phyloP scores from a whole-genome alignment of 768 basidiomycete species.

The Lepiota subincarnata region DNA sequence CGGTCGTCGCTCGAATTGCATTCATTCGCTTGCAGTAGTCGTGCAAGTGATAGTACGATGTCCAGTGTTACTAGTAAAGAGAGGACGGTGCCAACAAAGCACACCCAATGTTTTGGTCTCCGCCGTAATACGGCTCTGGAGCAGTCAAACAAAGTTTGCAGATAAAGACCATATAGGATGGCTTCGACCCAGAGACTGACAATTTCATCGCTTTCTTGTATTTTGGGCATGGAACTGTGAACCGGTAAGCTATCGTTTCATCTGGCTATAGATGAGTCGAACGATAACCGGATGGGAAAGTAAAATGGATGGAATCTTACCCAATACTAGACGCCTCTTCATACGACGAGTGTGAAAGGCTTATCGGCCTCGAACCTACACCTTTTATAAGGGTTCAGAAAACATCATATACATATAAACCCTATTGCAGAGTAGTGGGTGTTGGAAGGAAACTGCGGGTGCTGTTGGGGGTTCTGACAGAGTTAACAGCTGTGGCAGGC shows the following conservation, averaged over 20 bases:
- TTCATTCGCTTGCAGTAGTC: neutral
- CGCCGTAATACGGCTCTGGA: neutral
- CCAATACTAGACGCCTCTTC: too few relatives aligned
- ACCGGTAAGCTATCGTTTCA: neutral
- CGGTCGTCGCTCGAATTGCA: neutral
- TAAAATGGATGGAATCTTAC: too few relatives aligned
- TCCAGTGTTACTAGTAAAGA: neutral
- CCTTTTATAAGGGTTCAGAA: too few relatives aligned
- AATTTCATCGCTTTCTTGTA: slow-evolving; percentile 4
- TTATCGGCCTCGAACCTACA: too few relatives aligned
- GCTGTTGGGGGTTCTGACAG: too few relatives aligned
- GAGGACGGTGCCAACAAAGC: neutral
- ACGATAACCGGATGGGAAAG: too few relatives aligned
- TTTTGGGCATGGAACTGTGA: neutral
- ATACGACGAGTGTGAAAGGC: too few relatives aligned
- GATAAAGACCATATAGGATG: neutral
- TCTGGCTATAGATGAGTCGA: neutral
- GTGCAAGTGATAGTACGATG: neutral
- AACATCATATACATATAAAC: too few relatives aligned
- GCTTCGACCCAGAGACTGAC: neutral
- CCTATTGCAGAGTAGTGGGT: too few relatives aligned
- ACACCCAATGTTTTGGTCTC: neutral
- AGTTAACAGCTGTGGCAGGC: too few relatives aligned
- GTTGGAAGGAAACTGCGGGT: too few relatives aligned
- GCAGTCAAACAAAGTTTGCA: neutral